Base-by-base conservation (phyloP, 768 basidiomycete species). In the Solioccasus polychromus region DNA sequence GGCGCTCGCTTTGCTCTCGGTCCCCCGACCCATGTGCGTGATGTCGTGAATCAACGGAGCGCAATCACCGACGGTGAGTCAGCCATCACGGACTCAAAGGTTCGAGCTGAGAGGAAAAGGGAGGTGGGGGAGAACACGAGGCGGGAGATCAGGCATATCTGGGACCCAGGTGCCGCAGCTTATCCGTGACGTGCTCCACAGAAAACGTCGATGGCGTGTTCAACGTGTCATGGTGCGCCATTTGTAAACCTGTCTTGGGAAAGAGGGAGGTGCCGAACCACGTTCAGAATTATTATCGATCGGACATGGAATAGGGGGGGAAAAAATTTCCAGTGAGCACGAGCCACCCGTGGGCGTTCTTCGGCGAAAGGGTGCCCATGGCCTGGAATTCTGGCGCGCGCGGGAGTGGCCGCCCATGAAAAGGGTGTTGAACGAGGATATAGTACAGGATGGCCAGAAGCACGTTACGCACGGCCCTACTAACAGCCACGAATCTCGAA, bases 371-470 rank as follows among this genome's bases (percentile, higher is more conserved):
- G n/a, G n/a, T n/a, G n/a, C n/a, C n/a, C n/a, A n/a, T n/a, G n/a
- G 42, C 50, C 25, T 17, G 18, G 39, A 9, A 35, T 45, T 51
- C 25, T 37, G 36, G 41, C 35, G 45, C 38, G 45, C 38, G 45
- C 53, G 42, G 58, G 57, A 52, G 44, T 47, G 46, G 50, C 39
- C 39, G 39, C 44, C 44, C 46, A 59, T 42, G 26, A 5, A 8
- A 22, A 41, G 39, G 36, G 32, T 25, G 18, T 31, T n/a, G n/a
- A n/a, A n/a, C n/a, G n/a, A n/a, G n/a, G n/a, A n/a, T n/a, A n/a
- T n/a, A n/a, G n/a, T n/a, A 57, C 52, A 59, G 48, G 43, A 59
- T 57, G 57, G 48, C 47, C 8, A 22, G 52, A n/a, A n/a, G 26
- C 35, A 22, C 15, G 39, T 39, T 31, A 39, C 42, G 22, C 35